Base-by-base conservation (phyloP, 2,329 filamentous ascomycete genomes). In the Furcasterigmium sp. region DNA sequence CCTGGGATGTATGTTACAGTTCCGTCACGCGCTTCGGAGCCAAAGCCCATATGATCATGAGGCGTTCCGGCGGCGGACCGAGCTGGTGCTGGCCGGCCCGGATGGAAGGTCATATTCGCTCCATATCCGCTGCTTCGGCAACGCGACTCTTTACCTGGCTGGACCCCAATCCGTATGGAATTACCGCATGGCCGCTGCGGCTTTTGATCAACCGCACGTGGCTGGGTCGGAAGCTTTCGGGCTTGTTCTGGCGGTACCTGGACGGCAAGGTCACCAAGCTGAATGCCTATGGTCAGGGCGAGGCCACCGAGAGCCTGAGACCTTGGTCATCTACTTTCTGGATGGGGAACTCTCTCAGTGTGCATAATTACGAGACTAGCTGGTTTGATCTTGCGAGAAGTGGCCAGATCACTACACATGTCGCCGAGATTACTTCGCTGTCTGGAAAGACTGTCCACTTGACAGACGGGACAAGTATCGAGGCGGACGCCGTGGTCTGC, bases 31-130 rank as follows among this genome's bases (percentile, higher is more conserved):
- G 34, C 13, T 21, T 25, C 14, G 49, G 49, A 10, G 43, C 48
- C n/a, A 30, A 42, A 3, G 52, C 47, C 7, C 41, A 53, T 34
- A 51, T 49, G 50, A 37, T 53, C n/a, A 52, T 53, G 35, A 37
- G 51, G 18, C 43, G 46, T 8, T 44, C 44, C 1, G 44, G 46
- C 8, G 43, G 46, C 10, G 49, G 49, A 6, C 45, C 49, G 2
- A 46, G 43, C 34, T 50, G 47, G 47, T 25, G 44, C 6, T 50
- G 47, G 46, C 49, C 43, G 13, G 26, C 39, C 7, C 26, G 42
- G 9, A 23, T 44, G n/a, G 10, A 35, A 2, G 40, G 40, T 8
- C 42, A 18, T 20, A 20, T 45, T 17, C 20, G 40, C 11, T 46
- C 47, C 13, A 25, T 50, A 11, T 46, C 45, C 14, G 39, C 43